Base-by-base conservation (phyloP, 805 yeast genomes). In the Wickerhamomyces bovis region DNA sequence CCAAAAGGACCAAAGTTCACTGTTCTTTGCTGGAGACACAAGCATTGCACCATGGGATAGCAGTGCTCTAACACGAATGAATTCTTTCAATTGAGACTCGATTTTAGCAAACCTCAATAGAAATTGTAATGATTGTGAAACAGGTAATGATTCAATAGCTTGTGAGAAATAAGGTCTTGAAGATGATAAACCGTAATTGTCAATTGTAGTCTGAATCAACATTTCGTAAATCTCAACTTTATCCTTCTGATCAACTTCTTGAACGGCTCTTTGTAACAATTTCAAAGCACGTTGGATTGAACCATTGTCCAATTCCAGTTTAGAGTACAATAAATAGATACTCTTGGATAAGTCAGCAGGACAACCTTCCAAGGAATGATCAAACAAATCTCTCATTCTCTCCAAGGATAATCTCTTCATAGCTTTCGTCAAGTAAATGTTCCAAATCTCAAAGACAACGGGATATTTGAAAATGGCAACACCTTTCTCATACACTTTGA, bases 331-430 rank as follows among this genome's bases (percentile, higher is more conserved):
- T 2, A 80, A 46, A 52, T 70, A 75, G 0, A 88, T 65, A 0
- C 78, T 61, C 47, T 75, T 75, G 41, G 75, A 68, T n/a, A 71
- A 56, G 20, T 71, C 63, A 0, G 64, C 43, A 0, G 86, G 84
- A 51, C 86, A 72, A 1, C 61, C 68, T 5, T 67, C 69, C 4
- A 86, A 54, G 6, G 89, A 76, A 39, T 80, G 78, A 42, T 88
- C 96, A 65, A 86, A 89, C 15, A 85, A 57, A 47, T 86, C 95
- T 33, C 96, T 68, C 6, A 85, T 64, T 50, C 83, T 65, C 52
- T 83, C 89, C 2, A 67, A 46, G 2, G 70, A 63, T 20, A 75
- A 51, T 40, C 60, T 51, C 28, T 62, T 54, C 28, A 82, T 52
- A 0, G 79, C 73, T 45, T 76, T 79, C 0, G 74, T 63, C 28